Base-by-base conservation (phyloP, 2,329 filamentous ascomycete genomes). In the Diplocarpon mali region DNA sequence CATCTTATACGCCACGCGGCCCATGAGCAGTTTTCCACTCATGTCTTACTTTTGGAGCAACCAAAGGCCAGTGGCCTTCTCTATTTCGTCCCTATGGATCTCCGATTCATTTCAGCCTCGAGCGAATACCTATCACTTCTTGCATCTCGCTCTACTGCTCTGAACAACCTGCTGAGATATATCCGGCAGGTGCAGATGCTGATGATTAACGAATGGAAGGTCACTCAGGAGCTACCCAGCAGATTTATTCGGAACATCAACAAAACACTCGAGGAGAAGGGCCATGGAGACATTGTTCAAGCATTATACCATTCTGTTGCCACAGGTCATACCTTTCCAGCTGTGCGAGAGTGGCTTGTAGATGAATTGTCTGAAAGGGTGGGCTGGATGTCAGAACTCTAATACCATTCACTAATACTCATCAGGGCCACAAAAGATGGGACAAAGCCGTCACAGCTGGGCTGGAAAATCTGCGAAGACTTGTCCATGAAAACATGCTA, bases 391-490 rank as follows among this genome's bases (percentile, higher is more conserved):
- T 11, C 16, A 20, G 27, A 37, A 36, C 10, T 36, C 16, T 29
- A 15, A 24, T 16, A 9, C 12, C 40, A 39, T 37, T 44, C 24
- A 27, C 46, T 56, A 38, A 58, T 52, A 46, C 27, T 13, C 15
- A 1, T 9, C 14, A 92, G 83, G 88, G 88, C 0, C 85, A 94
- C 57, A 95, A 95, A 64, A 74, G 92, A 39, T 98, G 92, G 92
- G 89, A 96, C 51, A 93, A 90, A 58, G 82, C 85, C 5, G 83
- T 93, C 2, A 73, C 76, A 1, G 77, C 78, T 3, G 86, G 88
- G 1, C 80, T 95, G 15, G 80, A 85, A 48, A 82, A 78, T 43
- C 72, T 96, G 9, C 77, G 87, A 40, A 75, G 77, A 42, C 71
- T 96, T 11, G 71, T 88, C 0, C 89, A 95, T 58, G 83, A 95